Evolutionary conservation across 1,139 yeast genomes (phyloP), one percentile per base, ranked within the genome.

Genomic region (Saccharomyces hybrid): DNA sequence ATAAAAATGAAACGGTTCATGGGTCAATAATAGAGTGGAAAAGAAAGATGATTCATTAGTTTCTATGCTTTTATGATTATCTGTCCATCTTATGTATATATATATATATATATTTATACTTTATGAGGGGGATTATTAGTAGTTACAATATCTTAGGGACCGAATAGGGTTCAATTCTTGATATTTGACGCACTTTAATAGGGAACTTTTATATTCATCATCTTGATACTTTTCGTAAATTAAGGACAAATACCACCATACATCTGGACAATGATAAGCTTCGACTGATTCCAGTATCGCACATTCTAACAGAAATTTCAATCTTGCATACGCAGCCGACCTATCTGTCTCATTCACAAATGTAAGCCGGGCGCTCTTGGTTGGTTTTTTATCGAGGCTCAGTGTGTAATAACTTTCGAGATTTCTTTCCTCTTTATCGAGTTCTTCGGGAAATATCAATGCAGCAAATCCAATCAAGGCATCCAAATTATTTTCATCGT

Each of bases 111-210:
- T 19, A 19, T 19, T 19, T 19, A 19, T 19, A 19, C 23, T 8
- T 8, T 11, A 16, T 11, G 11, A 16, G 42, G 42, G 9, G 8
- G 16, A 47, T n/a, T 23, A 31, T 58, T 58, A 64, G 51, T 60
- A 64, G 51, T 63, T 65, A 48, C 67, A 65, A 49, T 49, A 56
- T 46, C 63, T 62, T 57, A 73, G 70, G 25, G 69, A 70, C 25
- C 95, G 76, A 27, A 86, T 86, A 1, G 91, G 88, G 52, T 87
- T 74, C 27, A 69, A 66, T 62, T 84, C 88, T 63, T 86, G 93
- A 60, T 86, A 75, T 59, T 81, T 83, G 23, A 88, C 79, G 65
- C 88, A 79, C 63, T 74, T 79, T 84, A 91, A 82, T 58, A 87
- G 73, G 29, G 86, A 77, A 29, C 79, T 78, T 55, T 83, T 76